Evolutionary conservation across 2,329 filamentous ascomycete species (phyloP), one percentile per base, ranked within the genome.

Genomic region (Cephalotrichum gorgonifer): DNA sequence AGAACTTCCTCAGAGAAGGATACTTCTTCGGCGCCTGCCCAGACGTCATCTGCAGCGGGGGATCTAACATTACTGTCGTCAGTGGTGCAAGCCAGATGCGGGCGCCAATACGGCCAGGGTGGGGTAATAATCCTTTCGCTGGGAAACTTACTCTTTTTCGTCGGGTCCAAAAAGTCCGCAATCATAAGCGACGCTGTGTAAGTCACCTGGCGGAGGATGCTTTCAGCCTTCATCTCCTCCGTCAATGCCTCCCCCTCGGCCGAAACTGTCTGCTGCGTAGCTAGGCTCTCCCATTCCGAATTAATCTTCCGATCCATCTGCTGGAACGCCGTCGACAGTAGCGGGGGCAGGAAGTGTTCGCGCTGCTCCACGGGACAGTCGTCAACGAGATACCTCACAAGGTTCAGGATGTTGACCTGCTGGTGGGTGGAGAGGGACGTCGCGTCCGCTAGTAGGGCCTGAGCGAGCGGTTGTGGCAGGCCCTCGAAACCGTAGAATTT

Each of bases 151-250:
- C 80, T 83, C 63, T 66, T 74, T 68, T 79, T 71, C 44, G 75
- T 74, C 14, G 89, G 86, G 62, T 95, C 90, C 22, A 98, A 73
- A 57, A 97, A 82, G 56, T 88, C 86, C 7, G 88, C 88, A 54
- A 96, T 85, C 76, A 97, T 88, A 57, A 93, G 83, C 27, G 96
- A 88, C 1, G 90, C 88, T 3, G 88, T 88, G 64, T 94, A 93
- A 0, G 91, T 96, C 45, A 97, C 76, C 62, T 96, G 89, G 20
- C 93, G 81, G 43, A 98, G 71, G 27, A 98, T 94, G 60, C 91
- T 97, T 64, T 98, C 93, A 6, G 88, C 84, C 66, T 96, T 95
- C 93, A 98, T 98, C 68, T 98, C 93, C 56, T 96, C 89, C 1
- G 86, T 87, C 48, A 98, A 70, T 52, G 87, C 86, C 49, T 90